These are phyloP conservation scores for Melastoma candidum DNA, from an alignment of 441 rosid species.

Conservation along the genomic window DNA sequence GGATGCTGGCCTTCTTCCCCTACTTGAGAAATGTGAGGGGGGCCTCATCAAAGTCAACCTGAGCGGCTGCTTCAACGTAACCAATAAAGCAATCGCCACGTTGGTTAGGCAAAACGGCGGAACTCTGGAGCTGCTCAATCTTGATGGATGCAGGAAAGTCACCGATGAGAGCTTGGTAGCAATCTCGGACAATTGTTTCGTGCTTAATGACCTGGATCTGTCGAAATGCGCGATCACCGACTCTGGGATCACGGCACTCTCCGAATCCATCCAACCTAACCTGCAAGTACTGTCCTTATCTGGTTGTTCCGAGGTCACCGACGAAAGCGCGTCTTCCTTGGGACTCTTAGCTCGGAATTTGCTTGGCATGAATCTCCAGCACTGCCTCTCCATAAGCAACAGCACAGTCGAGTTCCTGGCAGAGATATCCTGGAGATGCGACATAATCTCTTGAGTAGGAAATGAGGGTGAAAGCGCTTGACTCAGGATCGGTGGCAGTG, in stretches of 20 bases:
- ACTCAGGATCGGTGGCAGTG: no score
- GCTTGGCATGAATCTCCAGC: slow-evolving; percentile 75
- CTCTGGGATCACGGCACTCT: slow-evolving; percentile 48
- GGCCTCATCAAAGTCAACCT: slow-evolving; percentile 75
- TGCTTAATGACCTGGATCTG: slow-evolving; percentile 73
- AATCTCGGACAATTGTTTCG: slow-evolving; percentile 57
- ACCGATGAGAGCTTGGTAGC: slow-evolving; percentile 62
- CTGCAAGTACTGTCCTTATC: slow-evolving; percentile 79
- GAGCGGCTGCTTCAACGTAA: slow-evolving; percentile 55
- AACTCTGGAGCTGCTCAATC: slow-evolving; percentile 65
- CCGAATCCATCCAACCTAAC: slow-evolving; percentile 58
- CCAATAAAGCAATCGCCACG: slow-evolving; percentile 53
- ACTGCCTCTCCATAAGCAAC: slow-evolving; percentile 72
- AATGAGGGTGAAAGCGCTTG: no score
- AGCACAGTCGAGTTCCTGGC: slow-evolving; percentile 42
- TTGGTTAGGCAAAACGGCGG: slow-evolving; percentile 58
- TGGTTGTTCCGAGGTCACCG: slow-evolving; percentile 61
- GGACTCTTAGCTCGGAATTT: slow-evolving; percentile 62
- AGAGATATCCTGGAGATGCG: slow-evolving; percentile 83
- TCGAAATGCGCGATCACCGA: slow-evolving; percentile 67
- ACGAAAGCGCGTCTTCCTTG: slow-evolving; percentile 46
- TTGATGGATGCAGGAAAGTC: slow-evolving; percentile 84
- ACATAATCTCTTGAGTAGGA: slow-evolving; percentile 49
- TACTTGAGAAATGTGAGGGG: slow-evolving; percentile 50
- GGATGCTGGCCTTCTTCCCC: slow-evolving; percentile 64